Base-by-base conservation (phyloP, 176 grass and related monocot genomes). In the Lolium multiflorum region DNA sequence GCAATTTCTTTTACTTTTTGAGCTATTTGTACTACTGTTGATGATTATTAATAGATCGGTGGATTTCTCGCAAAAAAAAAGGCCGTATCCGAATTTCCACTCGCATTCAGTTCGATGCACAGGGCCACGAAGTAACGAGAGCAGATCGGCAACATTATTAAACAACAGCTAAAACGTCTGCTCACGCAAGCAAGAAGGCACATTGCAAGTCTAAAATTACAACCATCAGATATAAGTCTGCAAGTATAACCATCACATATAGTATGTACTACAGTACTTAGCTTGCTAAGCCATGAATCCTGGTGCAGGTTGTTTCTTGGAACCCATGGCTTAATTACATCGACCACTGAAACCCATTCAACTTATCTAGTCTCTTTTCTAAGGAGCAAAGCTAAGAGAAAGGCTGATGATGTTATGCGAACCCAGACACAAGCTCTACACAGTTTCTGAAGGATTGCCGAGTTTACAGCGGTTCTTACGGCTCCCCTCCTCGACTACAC, bases 381-480 rank as follows among this genome's bases (percentile, higher is more conserved):
- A 64, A 3, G 66, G 71, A 35, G 66, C 38, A 62, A 38, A 47
- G 9, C 56, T 75, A 62, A 24, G 49, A 60, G 16, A 35, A 25
- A 44, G 13, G 17, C 16, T 51, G 3, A 79, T 31, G 9, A 78
- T 64, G 12, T 52, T 75, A 73, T 63, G 56, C 17, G 86, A 70
- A 66, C 57, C 87, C 78, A 85, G 67, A 72, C 35, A 71, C 72
- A 76, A 47, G 48, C 74, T 82, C 74, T 87, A 90, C 46, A 86
- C 62, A 78, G 21, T 12, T 74, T 72, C 24, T 73, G 44, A 58
- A 72, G 73, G 79, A 73, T 57, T 62, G 58, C 80, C 46, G 24
- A 13, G 48, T 69, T 37, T 21, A 84, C 47, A 71, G n/a, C 6
- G 15, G 7, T 73, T 83, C 80, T 47, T 65, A 83, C 25, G 50